Conservation (phyloP, 768 basidiomycete species). For the Amanita inopinata region DNA sequence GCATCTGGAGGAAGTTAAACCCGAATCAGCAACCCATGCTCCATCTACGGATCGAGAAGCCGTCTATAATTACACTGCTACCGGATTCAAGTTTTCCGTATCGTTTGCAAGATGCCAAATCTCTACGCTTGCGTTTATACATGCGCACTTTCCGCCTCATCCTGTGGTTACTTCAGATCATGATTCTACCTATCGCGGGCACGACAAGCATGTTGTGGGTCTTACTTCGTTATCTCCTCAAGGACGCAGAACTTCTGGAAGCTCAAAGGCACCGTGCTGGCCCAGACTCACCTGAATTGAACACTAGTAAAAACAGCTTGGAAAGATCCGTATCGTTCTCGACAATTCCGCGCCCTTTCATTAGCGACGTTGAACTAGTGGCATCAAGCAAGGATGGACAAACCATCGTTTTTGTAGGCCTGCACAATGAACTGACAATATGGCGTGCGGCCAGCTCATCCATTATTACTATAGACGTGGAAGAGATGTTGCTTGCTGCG, state of each 20-base stretch:
- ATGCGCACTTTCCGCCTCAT: slow-evolving; percentile 44
- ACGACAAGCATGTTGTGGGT: slow-evolving; percentile 70
- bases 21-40: slow-evolving; percentile 55
- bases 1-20: slow-evolving; percentile 73
- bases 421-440: slow-evolving; percentile 68
- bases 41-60: slow-evolving; percentile 74
- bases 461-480: slow-evolving; percentile 39
- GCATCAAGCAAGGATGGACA: slow-evolving; percentile 61
- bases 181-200: slow-evolving; percentile 73
- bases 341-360: slow-evolving; percentile 72
- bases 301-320: slow-evolving; percentile 23
- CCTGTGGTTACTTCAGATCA: slow-evolving; percentile 73
- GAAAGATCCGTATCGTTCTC: slow-evolving; percentile 44
- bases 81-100: slow-evolving; percentile 24
- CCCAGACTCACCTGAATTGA: slow-evolving; percentile 23
- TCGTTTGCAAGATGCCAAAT: slow-evolving; percentile 14
- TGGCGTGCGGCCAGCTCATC: slow-evolving; percentile 44
- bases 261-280: slow-evolving; percentile 63
- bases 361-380: slow-evolving; percentile 76
- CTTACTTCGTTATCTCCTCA: slow-evolving; percentile 77
- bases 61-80: slow-evolving; percentile 62
- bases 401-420: slow-evolving; percentile 58
- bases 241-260: slow-evolving; percentile 85
- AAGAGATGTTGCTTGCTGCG: slow-evolving; percentile 38
- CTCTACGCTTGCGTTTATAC: slow-evolving; percentile 32